Conservation (phyloP, 768 basidiomycete genomes). For the Amanita subjunquillea region DNA sequence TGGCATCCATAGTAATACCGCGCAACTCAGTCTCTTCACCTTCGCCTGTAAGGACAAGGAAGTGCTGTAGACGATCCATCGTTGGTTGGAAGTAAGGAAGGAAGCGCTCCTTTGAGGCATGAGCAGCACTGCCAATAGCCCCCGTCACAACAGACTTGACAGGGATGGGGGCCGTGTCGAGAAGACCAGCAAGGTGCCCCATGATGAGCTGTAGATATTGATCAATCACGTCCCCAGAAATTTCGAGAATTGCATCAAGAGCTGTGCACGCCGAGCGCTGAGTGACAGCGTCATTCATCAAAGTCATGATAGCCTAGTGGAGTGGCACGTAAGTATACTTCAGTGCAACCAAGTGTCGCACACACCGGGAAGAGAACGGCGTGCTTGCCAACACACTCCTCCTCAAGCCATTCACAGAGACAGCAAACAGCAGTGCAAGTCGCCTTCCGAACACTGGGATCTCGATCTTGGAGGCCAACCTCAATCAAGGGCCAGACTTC, state of each 20-base stretch:
- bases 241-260: constrained; percentile 92
- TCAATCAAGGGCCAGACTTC: constrained; percentile 94
- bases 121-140: constrained; percentile 95
- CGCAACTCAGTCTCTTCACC: constrained; percentile 92
- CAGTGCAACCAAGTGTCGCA: constrained; percentile 8
- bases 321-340: constrained; percentile 1
- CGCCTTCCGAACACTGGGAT: constrained; percentile 84
- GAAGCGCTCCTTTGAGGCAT: constrained; percentile 88
- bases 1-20: constrained; percentile 97
- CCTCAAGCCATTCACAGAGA: constrained; percentile 94
- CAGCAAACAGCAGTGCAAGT: constrained; percentile 95
- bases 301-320: constrained; percentile 73
- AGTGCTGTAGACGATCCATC: constrained; percentile 81
- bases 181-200: constrained; percentile 81
- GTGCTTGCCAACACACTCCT: constrained; percentile 83
- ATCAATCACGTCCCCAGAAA: constrained; percentile 82
- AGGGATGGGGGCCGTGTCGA: constrained; percentile 76
- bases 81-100: constrained; percentile 89
- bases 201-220: constrained; percentile 91
- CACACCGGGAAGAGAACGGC: constrained; percentile 74
- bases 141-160: constrained; percentile 95
- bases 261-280: constrained; percentile 94
- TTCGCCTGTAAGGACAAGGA: constrained; percentile 75
- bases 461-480: constrained; percentile 73
- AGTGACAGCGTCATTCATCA: constrained; percentile 79